Conservation (phyloP, 2,329 filamentous ascomycete species). For the Hirsutella minnesotensis region DNA sequence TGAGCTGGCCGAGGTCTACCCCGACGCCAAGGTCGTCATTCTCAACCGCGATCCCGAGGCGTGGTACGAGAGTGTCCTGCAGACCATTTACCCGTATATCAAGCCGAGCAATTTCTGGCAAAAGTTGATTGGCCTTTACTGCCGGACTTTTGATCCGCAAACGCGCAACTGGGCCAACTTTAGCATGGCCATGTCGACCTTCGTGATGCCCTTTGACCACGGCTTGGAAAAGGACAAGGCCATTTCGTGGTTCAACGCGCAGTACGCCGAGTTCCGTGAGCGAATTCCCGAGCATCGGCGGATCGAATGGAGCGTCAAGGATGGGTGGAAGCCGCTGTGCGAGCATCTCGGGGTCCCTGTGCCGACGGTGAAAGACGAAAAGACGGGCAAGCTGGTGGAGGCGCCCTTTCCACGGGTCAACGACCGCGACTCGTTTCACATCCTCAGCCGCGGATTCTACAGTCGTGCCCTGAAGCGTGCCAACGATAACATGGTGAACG, state of each 20-base stretch:
- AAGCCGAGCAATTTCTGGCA: slow-evolving; percentile 3
- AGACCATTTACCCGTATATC: slow-evolving; percentile 11
- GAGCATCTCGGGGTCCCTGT: slow-evolving; percentile 23
- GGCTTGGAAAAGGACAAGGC: slow-evolving; percentile 23
- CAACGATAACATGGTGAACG: slow-evolving; percentile 11
- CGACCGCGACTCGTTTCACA: slow-evolving; percentile 15
- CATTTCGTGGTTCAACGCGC: slow-evolving; percentile 22
- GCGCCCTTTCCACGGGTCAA: slow-evolving; percentile 21
- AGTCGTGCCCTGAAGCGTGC: slow-evolving; percentile 10
- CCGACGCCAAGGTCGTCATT: slow-evolving; percentile 26
- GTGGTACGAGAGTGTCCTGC: slow-evolving; percentile 22
- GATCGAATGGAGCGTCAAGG: slow-evolving; percentile 25
- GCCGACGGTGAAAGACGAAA: slow-evolving; percentile 19
- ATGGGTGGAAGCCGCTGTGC: slow-evolving; percentile 31
- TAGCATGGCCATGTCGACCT: slow-evolving; percentile 12
- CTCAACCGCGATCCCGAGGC: slow-evolving; percentile 26
- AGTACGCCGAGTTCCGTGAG: slow-evolving; percentile 23
- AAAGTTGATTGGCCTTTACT: slow-evolving; percentile 13
- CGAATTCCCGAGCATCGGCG: slow-evolving; percentile 20
- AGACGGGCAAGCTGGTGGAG: slow-evolving; percentile 18
- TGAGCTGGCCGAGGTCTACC: slow-evolving; percentile 21
- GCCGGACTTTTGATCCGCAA: slow-evolving; percentile 14
- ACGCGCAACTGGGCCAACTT: slow-evolving; percentile 15
- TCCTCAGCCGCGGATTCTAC: slow-evolving; percentile 4
- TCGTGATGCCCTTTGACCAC: slow-evolving; percentile 19